Base-by-base conservation (phyloP, 495 filamentous ascomycete genomes). In the Choiromyces venosus region DNA sequence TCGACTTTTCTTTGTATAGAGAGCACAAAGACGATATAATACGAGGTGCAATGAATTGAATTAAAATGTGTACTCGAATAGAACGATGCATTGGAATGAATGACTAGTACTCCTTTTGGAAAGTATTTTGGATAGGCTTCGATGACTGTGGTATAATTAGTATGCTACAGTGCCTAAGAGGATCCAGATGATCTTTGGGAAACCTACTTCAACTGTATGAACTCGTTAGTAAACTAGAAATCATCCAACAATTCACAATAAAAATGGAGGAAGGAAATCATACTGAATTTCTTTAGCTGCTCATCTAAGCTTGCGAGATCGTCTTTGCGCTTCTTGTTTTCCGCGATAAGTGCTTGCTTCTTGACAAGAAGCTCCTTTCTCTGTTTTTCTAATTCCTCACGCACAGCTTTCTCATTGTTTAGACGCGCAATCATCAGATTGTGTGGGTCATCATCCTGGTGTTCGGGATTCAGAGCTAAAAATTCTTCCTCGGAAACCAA, bases 251-350 rank as follows among this genome's bases (percentile, higher is more conserved):
- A 39, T 37, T 66, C 35, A 38, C 29, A 25, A 29, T 36, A 61
- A 66, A 64, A 67, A 33, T 16, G 25, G 69, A 42, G 37, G 18
- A 38, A 35, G 14, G 67, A 37, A n/a, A 61, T n/a, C 74, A 46
- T 73, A 78, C 74, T 81, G 36, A 81, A 81, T 73, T 79, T 81
- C 70, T 81, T 81, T 68, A 81, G 44, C 71, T 81, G 79, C 65
- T 81, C 79, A 56, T 81, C 79, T 52, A 81, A 74, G 56, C 76
- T 81, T 42, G 79, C 79, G 65, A 99, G 84, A 81, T 99, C 93
- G 70, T 97, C 94, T 82, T 95, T 94, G 68, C 94, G 86, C 84
- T 93, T 96, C 85, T 97, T 96, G 79, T 97, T 97, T 79, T 97
- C 94, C 8, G 92, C 90, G 71, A 96, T 96, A 71, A 99, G 85